Evolutionary conservation across 192 early-diverging fungal species (phyloP).

Genomic region (Linnemannia exigua): DNA sequence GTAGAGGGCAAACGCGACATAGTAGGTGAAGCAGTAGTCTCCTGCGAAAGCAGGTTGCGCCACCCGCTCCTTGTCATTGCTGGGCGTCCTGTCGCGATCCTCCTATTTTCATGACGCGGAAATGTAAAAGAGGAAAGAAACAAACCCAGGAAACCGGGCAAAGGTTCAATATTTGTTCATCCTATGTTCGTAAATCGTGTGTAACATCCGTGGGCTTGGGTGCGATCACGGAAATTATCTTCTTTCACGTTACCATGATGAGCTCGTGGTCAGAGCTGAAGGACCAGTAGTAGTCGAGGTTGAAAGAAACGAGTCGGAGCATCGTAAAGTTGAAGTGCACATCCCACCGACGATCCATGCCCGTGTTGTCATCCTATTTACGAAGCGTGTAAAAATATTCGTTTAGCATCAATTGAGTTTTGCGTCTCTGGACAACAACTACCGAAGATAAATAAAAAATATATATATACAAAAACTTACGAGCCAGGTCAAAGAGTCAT

Average conservation of each 20-base stretch:
- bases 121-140: not conserved
- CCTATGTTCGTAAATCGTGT: too few relatives aligned
- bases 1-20: conserved; percentile 86
- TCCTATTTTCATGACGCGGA: conserved; percentile 51
- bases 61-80: conserved; percentile 73
- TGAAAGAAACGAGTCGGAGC: conserved; percentile 92
- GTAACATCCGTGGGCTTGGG: not conserved
- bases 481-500: conserved; percentile 70
- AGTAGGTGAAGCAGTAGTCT: conserved; percentile 88
- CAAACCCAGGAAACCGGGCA: too few relatives aligned
- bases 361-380: conserved; percentile 79
- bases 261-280: conserved; percentile 29
- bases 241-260: conserved; percentile 5
- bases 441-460: not conserved
- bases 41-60: conserved; percentile 61
- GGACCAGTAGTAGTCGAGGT: conserved; percentile 95
- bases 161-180: too few relatives aligned
- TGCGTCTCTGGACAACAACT: not conserved
- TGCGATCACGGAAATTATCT: too few relatives aligned
- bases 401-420: not conserved
- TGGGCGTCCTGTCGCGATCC: conserved; percentile 43
- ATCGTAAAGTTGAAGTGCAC: conserved; percentile 92
- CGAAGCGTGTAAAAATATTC: not conserved
- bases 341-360: conserved; percentile 86
- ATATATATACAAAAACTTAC: conserved; percentile 46